Percentiles rank a stretch among this genome's conserved stretches.
Evolutionary conservation across 495 filamentous ascomycete genomes (phyloP).

Genomic region (Tuber brumale): DNA sequence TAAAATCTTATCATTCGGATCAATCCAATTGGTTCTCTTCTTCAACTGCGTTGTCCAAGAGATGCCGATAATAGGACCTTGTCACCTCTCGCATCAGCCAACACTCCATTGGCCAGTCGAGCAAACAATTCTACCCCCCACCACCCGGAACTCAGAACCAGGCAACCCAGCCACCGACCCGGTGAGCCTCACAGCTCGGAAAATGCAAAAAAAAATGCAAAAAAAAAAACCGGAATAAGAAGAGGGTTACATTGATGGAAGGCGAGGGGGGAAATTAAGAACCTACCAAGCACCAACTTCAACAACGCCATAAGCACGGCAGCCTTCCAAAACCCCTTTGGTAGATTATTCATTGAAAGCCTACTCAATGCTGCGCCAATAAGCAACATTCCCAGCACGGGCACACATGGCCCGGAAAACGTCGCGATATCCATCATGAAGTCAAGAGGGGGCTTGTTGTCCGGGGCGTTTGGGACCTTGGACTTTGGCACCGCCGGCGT

Average conservation of each 20-base stretch:
- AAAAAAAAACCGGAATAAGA: background rate
- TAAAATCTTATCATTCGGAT: slow-evolving; percentile 35
- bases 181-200: background rate
- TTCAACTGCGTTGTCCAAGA: slow-evolving; percentile 33
- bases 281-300: slow-evolving; percentile 37
- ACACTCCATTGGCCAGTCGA: background rate
- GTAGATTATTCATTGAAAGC: slow-evolving; percentile 29
- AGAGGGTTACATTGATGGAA: background rate
- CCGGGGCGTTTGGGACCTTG: slow-evolving; percentile 32
- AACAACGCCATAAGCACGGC: slow-evolving; percentile 34
- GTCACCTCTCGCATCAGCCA: background rate
- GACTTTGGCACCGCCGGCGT: slow-evolving; percentile 3
- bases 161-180: background rate
- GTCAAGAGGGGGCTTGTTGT: slow-evolving; percentile 35
- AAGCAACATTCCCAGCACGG: slow-evolving; percentile 33
- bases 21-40: slow-evolving; percentile 26
- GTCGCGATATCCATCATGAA: slow-evolving; percentile 37
- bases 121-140: background rate
- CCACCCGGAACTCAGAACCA: background rate
- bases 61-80: slow-evolving; percentile 41
- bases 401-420: slow-evolving; percentile 32
- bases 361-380: slow-evolving; percentile 35
- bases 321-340: slow-evolving; percentile 40
- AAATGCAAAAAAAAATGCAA: background rate
- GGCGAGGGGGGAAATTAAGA: background rate